These are phyloP conservation scores for Entomortierella chlamydospora DNA, from an alignment of 192 early-diverging fungal genomes.

Conservation along the genomic window DNA sequence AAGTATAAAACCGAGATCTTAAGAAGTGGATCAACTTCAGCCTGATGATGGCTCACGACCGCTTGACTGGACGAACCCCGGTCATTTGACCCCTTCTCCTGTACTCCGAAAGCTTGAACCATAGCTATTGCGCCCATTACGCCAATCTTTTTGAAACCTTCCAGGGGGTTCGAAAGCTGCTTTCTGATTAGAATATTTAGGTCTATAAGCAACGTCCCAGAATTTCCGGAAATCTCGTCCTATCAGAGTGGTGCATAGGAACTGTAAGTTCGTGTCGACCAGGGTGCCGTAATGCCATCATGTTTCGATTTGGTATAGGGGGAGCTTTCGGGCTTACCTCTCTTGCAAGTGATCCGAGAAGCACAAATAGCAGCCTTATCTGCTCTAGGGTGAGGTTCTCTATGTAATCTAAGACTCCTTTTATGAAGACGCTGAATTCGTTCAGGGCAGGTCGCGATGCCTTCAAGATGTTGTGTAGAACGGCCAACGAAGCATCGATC, in stretches of 20 bases:
- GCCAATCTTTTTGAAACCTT: constrained; percentile 76
- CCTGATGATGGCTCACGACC: constrained; percentile 21
- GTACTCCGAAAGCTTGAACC: constrained; percentile 69
- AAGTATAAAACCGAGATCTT: constrained; percentile 67
- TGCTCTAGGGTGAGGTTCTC: constrained; percentile 74
- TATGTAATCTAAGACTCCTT: constrained; percentile 78
- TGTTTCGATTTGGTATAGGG: neutral
- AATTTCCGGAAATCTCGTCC: constrained; percentile 43
- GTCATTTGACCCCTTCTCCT: constrained; percentile 5
- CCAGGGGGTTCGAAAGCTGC: constrained; percentile 75
- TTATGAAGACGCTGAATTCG: constrained; percentile 74
- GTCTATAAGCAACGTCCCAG: constrained; percentile 71
- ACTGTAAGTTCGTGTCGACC: neutral
- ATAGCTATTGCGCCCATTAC: constrained; percentile 77
- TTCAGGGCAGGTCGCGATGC: constrained; percentile 61
- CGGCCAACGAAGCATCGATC: constrained; percentile 70
- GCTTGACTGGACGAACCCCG: constrained; percentile 54
- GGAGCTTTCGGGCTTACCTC: constrained; percentile 43
- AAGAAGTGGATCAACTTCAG: constrained; percentile 53
- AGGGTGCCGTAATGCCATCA: neutral
- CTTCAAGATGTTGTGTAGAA: constrained; percentile 65
- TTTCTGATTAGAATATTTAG: constrained; percentile 80
- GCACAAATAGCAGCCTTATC: constrained; percentile 73
- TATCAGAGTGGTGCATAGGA: neutral
- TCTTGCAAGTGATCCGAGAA: constrained; percentile 71